Evolutionary conservation across 2,329 filamentous ascomycete genomes (phyloP), one percentile per base, ranked within the genome.

Genomic region (Cercospora sp.): DNA sequence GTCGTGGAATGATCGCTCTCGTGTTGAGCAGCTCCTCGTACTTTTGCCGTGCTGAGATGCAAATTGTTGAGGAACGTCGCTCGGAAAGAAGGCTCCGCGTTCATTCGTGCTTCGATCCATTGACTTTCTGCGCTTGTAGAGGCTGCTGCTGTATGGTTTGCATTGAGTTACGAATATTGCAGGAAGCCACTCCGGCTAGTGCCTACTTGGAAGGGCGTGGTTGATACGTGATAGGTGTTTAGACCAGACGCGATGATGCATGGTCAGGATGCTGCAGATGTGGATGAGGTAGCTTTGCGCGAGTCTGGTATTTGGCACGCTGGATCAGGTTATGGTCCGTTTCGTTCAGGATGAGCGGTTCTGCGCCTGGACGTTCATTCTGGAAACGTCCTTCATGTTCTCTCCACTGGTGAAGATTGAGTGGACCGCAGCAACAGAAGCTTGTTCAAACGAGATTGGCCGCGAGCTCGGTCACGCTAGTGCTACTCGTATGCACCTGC

Each of bases 121-220:
- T 62, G 60, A 51, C 40, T 51, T 62, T 51, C 13, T 23, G 31
- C 12, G 58, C 36, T 53, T 28, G 23, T 53, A 23, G 48, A 53
- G 48, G 48, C 48, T 53, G 28, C 33, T 42, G 58, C 31, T 60
- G 58, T 36, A 60, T 60, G 58, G 58, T 60, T 36, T 60, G 58
- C 58, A 60, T 42, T 40, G 58, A 40, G 58, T 60, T 60, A 28
- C 18, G 36, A 33, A 9, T 30, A 42, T 23, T 36, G 57, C 57
- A 36, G 30, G 18, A 59, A 59, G 57, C 57, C 57, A 59, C 18
- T 9, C 7, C 26, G 31, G 48, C 48, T 53, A 53, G 48, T 53
- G 48, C 48, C 48, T 53, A 12, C 12, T 28, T 23, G 23, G 48
- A 53, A 1, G 48, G 48, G 7, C 48, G 48, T 53, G 48, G 48